Percentiles rank a stretch among this genome's conserved stretches.
These are phyloP conservation scores for Cercospora sojina DNA, from an alignment of 2,329 filamentous ascomycete genomes.

Conservation along the genomic window DNA sequence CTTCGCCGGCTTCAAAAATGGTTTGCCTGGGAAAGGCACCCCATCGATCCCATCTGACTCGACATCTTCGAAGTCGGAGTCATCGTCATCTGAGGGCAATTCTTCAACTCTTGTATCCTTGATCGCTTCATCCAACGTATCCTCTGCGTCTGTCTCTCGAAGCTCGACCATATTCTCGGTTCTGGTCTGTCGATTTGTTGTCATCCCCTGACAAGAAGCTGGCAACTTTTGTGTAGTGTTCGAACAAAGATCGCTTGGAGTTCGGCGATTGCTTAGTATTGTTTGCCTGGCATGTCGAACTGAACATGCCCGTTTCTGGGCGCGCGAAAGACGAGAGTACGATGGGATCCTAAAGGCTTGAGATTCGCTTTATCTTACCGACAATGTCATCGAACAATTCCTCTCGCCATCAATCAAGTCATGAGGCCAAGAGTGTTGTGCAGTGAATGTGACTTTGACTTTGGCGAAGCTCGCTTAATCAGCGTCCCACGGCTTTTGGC, in stretches of 20 bases:
- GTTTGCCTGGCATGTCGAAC: constrained; percentile 24
- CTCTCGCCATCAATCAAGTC: background rate
- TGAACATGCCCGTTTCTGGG: background rate
- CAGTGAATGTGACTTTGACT: background rate
- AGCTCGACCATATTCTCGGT: constrained; percentile 17
- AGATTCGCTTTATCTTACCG: background rate
- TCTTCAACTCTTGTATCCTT: constrained; percentile 36
- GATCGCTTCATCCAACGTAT: constrained; percentile 34
- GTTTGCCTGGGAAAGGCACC: constrained; percentile 34
- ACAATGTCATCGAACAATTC: background rate
- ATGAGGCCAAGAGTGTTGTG: background rate
- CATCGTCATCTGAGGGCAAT: constrained; percentile 32
- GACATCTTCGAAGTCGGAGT: constrained; percentile 29
- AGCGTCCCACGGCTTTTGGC: background rate
- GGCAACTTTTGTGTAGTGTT: background rate
- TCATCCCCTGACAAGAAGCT: background rate
- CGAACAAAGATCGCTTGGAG: constrained; percentile 21
- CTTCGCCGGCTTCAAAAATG: constrained; percentile 14
- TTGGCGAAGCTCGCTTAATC: background rate
- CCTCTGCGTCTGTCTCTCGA: constrained; percentile 23
- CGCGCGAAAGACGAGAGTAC: background rate
- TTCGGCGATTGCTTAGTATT: constrained; percentile 30
- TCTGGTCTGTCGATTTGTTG: background rate
- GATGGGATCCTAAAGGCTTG: background rate
- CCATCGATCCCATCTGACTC: constrained; percentile 25